Evolutionary conservation across 2,329 filamentous ascomycete species (phyloP), one percentile per base, ranked within the genome.

Genomic region (Hymenoscyphus occultus): DNA sequence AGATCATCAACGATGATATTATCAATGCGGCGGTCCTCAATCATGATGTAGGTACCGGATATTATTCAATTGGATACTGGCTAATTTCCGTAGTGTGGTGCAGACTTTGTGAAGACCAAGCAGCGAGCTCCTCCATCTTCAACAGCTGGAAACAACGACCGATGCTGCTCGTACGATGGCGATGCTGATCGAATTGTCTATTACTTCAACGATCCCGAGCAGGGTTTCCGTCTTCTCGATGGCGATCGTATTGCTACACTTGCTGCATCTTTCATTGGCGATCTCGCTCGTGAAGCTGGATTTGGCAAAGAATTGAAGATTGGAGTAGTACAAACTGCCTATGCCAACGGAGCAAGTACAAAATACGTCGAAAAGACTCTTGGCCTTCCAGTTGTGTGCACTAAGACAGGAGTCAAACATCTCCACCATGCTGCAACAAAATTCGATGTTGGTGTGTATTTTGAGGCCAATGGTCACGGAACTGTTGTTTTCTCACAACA

Each of bases 391-490:
- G 92, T 97, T 28, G 89, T 96, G 65, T 97, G 91, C 83, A 98
- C 95, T 1, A 89, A 92, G 14, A 99, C 95, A 0, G 95, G 95
- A 70, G 95, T 99, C 68, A 99, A 99, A 83, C 91, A 97, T 79
- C 85, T 99, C 68, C 95, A 99, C 80, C 95, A 98, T 75, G 95
- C 92, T n/a, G 95, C 95, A 48, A 88, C 91, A 74, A 91, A 93
- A 70, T 97, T 96, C 73, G 95, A 99, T 74, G 89, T 98, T 63
- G 95, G 95, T 64, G 92, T 98, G 61, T 99, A 99, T 81, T 99
- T 99, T 74, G 95, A 99, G 81, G 95, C 95, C 70, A 99, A 99
- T 76, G 95, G 95, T 39, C 95, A 99, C 78, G 95, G 95, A 70
- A 99, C 95, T 10, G 90, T 98, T 42, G 89, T 98, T 63, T 99